phyloP scores from a whole-genome alignment of 305 asterid species.

The Fraxinus latifolia region DNA sequence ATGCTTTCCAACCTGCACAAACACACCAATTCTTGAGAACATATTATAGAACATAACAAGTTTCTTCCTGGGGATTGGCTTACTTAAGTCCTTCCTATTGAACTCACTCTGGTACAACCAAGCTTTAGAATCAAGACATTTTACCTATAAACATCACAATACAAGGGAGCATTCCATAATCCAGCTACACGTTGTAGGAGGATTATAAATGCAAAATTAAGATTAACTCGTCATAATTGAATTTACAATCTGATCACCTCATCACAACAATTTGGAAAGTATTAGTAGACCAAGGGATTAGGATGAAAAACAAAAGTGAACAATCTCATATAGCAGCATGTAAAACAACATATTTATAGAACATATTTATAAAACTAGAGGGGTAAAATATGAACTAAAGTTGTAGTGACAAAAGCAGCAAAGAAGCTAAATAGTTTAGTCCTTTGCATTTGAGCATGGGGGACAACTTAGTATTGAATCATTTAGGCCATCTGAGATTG shows the following conservation, averaged over 20 bases:
- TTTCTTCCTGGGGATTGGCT: neutral
- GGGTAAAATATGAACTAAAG: neutral
- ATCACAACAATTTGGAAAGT: neutral
- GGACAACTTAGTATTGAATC: neutral
- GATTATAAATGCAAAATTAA: neutral
- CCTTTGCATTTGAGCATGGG: neutral
- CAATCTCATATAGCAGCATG: neutral
- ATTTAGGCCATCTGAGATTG: neutral
- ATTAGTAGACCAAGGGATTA: neutral
- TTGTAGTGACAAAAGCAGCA: neutral
- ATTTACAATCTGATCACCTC: slow-evolving; percentile 12
- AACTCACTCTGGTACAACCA: neutral
- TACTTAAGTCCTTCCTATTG: neutral
- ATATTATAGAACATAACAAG: neutral
- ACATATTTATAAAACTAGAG: neutral
- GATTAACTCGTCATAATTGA: neutral
- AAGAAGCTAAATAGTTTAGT: neutral
- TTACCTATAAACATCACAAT: neutral
- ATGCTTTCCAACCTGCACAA: slow-evolving; percentile 76
- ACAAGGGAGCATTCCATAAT: neutral
- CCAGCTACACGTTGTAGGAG: slow-evolving; percentile 15
- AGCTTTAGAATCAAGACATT: neutral
- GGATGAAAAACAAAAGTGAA: neutral
- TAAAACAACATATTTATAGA: neutral
- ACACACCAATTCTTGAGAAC: slow-evolving; percentile 1